Evolutionary conservation across 192 early-diverging fungal genomes (phyloP), one percentile per base, ranked within the genome.

Genomic region (Umbelopsis sp.): DNA sequence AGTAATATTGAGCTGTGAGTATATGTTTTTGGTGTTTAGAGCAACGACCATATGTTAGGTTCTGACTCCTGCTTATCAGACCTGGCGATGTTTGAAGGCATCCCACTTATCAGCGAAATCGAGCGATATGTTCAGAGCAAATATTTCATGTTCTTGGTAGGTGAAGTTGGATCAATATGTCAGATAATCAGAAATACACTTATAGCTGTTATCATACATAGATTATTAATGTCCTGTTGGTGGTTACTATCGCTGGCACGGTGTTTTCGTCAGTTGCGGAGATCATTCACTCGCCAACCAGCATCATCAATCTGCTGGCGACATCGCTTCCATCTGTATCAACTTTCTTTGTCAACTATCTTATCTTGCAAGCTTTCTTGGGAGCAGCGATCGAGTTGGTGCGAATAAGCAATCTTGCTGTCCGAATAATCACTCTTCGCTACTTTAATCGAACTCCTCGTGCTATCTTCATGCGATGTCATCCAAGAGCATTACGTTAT

Each of bases 301-400:
- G 62, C 7, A 69, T 84, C 41, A 65, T 88, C 53, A 68, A 68
- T 4, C 79, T 83, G 44, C 62, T 90, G 2, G 83, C 84, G 14
- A 44, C 67, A 26, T 79, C 79, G 1, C 85, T 96, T 3, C 94
- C 94, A 6, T 69, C 78, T 21, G 87, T 86, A 0, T 89, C 92
- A 7, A 88, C 84, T 66, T 93, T 91, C 77, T 94, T 94, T 68
- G 80, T 93, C 41, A 92, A 90, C 25, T 96, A 94, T 74, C 83
- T 94, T 32, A 73, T 94, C 66, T 79, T 96, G 6, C 83, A 83
- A 11, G 81, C 85, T 4, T 82, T 94, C 31, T 72, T 85, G 2
- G 87, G 90, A 32, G 87, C 92, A 3, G 81, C 89, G 0, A 74
- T 85, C 10, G 89, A 92, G 75, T 66, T 94, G 0, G 45, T 90